Conservation (phyloP, 2,329 filamentous ascomycete genomes). For the Pseudophaeomoniella oleicola region DNA sequence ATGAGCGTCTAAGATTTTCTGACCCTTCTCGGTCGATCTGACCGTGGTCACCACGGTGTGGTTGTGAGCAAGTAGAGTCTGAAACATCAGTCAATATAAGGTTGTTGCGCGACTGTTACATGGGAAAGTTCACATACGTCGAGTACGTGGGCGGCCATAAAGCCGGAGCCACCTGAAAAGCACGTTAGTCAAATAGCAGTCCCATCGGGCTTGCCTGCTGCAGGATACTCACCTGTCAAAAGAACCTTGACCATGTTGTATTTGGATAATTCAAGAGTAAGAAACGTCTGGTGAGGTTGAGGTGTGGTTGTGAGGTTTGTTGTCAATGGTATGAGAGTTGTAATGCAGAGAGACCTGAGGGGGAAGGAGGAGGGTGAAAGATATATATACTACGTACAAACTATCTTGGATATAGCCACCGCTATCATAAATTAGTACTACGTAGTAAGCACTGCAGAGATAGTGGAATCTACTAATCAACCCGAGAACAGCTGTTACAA, state of each 20-base stretch:
- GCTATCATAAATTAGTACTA: too few species aligned
- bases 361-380: too few species aligned
- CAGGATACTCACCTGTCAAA: conserved; percentile 10
- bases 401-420: too few species aligned
- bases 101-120: background rate
- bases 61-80: conserved; percentile 17
- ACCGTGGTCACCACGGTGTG: conserved; percentile 51
- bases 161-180: conserved; percentile 41
- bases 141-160: conserved; percentile 52
- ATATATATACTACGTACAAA: too few species aligned
- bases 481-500: too few species aligned
- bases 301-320: too few species aligned
- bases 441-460: too few species aligned
- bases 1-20: conserved; percentile 43
- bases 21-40: conserved; percentile 45
- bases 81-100: background rate
- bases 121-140: conserved; percentile 37
- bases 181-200: conserved; percentile 7
- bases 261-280: too few species aligned
- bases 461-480: too few species aligned
- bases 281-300: too few species aligned
- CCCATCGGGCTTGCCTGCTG: background rate
- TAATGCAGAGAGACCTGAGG: too few species aligned
- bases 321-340: too few species aligned
- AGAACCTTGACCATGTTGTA: conserved; percentile 23